Evolutionary conservation across 1,284 basidiomycete species (phyloP), one percentile per base, ranked within the genome.

Genomic region (Pseudozyma tsukubaensis): DNA sequence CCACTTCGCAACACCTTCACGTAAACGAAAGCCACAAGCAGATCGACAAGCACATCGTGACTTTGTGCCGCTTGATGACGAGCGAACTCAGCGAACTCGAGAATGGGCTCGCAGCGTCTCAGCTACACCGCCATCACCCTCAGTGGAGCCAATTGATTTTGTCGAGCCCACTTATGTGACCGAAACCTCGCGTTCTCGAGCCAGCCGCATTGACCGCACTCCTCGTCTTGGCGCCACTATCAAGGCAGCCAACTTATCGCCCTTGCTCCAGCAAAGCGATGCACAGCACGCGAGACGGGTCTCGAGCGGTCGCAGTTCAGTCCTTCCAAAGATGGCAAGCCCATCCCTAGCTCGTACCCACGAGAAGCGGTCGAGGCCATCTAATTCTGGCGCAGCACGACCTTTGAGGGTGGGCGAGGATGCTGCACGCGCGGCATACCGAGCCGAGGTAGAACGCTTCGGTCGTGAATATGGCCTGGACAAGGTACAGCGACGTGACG

Each of bases 91-190:
- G 13, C 50, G 64, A 0, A 60, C 59, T 6, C 51, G 56, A 3
- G 50, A 57, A 16, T 67, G 64, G 70, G 56, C 64, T 5, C 52
- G 64, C 18, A 72, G 60, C 21, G 57, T 72, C 19, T 72, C 70
- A 5, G 29, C 21, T 8, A 42, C 59, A 0, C 39, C 59, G 2
- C 49, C 60, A 2, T 72, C 70, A 7, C 44, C 36, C 14, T 60
- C 57, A 7, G 53, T 53, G 0, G 50, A 57, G 16, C 49, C 39
- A 1, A 5, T 32, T 14, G 32, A 44, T 21, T 37, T 6, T 13
- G 12, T 39, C 6, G 48, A 50, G 32, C 50, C 67, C 2, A 29
- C 54, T 5, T 57, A 35, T 2, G 35, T 49, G 12, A 40, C 43
- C 24, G 52, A 60, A n/a, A 49, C 67, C 19, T 56, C 60, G 1